Evolutionary conservation across 2,329 filamentous ascomycete genomes (phyloP), one percentile per base, ranked within the genome.

Genomic region (Colletotrichum sp.): DNA sequence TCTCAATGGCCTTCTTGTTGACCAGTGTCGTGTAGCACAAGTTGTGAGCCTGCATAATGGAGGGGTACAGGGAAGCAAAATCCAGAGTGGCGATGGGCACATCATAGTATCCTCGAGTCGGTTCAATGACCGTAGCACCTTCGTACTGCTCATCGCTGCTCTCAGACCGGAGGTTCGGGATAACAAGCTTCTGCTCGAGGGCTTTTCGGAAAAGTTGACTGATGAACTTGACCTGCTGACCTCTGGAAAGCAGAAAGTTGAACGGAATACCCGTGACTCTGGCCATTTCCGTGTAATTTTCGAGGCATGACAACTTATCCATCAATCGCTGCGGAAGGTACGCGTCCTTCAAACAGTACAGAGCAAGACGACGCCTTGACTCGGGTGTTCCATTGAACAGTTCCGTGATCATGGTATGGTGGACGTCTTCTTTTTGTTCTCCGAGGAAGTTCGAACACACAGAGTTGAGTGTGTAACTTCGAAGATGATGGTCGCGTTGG

Each of bases 211-310:
- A 99, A 18, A 99, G 89, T 83, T 99, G 97, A 83, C 96, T 99
- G 86, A 99, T 92, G 86, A 99, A 99, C 82, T 98, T 98, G 83
- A 99, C 93, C 85, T 99, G 98, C 84, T 99, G 97, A 60, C 97
- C 97, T 82, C 96, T 93, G 28, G 97, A 93, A 3, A 99, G 90
- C 60, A 99, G 90, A 82, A 94, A 98, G 82, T 98, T 99, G 88
- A 99, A 99, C 0, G 97, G 97, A 6, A 99, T 96, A 80, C 97
- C 97, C 30, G 98, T 99, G 85, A 99, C 97, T 92, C 97, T 97
- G 74, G 97, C 96, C 97, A 99, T 99, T 86, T 99, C 97, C 0
- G 97, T 99, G 82, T 99, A 99, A 83, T 99, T 99, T 85, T 98
- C 94, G n/a, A 99, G 89, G 85, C 97, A 99, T 82, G 98, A 99